A percentile compares a stretch with the other conserved stretches of the same genome.
These are phyloP conservation scores for Casaregolazyma suthepensis DNA, from an alignment of 1,139 yeast genomes.

Conservation along the genomic window DNA sequence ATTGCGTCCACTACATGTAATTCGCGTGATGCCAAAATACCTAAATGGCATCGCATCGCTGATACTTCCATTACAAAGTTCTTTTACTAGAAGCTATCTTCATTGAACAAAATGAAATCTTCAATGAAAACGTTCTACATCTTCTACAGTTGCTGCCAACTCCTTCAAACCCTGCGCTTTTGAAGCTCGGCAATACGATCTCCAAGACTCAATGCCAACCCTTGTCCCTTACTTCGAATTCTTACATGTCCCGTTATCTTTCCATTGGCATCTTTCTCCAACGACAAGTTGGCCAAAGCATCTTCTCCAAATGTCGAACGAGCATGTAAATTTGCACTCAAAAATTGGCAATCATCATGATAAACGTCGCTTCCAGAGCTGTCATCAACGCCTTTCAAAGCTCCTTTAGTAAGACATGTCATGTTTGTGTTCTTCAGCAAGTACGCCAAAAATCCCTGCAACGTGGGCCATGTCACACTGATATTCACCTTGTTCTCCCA, in stretches of 20 bases:
- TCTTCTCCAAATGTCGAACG: slow-evolving; percentile 96
- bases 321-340: slow-evolving; percentile 91
- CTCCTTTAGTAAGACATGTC: slow-evolving; percentile 91
- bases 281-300: slow-evolving; percentile 91
- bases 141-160: background rate
- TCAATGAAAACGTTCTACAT: background rate
- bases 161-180: slow-evolving; percentile 13
- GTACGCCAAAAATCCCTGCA: slow-evolving; percentile 74
- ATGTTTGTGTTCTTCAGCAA: slow-evolving; percentile 83
- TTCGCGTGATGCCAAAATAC: no score
- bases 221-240: slow-evolving; percentile 97
- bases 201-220: slow-evolving; percentile 89
- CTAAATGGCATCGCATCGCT: no score
- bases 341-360: slow-evolving; percentile 78
- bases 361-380: slow-evolving; percentile 39
- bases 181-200: slow-evolving; percentile 68
- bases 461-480: slow-evolving; percentile 59
- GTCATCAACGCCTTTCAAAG: slow-evolving; percentile 37
- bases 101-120: no score
- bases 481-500: slow-evolving; percentile 99
- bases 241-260: slow-evolving; percentile 91
- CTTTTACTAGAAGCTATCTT: background rate
- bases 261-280: slow-evolving; percentile 69
- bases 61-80: background rate
- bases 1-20: no score